Conservation (phyloP, 805 yeast species). For the Lachancea kluyveri region DNA sequence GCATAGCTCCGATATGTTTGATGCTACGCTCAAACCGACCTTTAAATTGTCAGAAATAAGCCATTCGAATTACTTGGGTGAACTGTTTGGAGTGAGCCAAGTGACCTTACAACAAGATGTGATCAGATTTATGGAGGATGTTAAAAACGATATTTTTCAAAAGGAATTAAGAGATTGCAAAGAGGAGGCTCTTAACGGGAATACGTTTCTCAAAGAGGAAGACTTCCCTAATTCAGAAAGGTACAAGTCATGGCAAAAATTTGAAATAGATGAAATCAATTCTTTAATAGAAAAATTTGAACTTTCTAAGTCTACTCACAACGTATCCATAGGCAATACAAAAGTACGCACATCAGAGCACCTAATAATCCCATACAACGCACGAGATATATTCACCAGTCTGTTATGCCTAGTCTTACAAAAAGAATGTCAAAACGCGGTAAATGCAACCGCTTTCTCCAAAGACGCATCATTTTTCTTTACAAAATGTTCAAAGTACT, state of each 20-base stretch:
- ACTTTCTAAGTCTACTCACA: constrained; percentile 3
- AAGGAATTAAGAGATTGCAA: constrained; percentile 11
- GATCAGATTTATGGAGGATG: constrained; percentile 20
- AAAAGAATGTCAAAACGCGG: constrained; percentile 25
- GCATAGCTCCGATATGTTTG: constrained; percentile 1
- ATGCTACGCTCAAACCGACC: constrained; percentile 36
- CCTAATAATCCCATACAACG: constrained; percentile 36
- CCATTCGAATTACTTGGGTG: constrained; percentile 40
- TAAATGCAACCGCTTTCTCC: constrained; percentile 25
- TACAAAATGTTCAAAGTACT: constrained; percentile 40
- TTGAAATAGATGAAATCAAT: constrained; percentile 31
- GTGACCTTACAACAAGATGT: constrained; percentile 51
- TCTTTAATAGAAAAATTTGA: constrained; percentile 23
- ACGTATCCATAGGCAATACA: constrained; percentile 1
- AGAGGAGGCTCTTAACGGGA: constrained; percentile 18
- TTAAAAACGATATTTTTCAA: constrained; percentile 16
- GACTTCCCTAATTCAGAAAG: constrained; percentile 33
- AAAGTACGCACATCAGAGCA: too few relatives aligned
- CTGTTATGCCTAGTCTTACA: constrained; percentile 40
- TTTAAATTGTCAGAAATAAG: constrained; percentile 52
- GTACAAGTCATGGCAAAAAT: constrained; percentile 38
- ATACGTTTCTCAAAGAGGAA: constrained; percentile 25
- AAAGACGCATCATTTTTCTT: constrained; percentile 41
- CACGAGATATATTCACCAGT: constrained; percentile 36
- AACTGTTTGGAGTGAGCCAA: constrained; percentile 44